Base-by-base conservation (phyloP, 106 monocot genomes). In the Cymbidium sinense region DNA sequence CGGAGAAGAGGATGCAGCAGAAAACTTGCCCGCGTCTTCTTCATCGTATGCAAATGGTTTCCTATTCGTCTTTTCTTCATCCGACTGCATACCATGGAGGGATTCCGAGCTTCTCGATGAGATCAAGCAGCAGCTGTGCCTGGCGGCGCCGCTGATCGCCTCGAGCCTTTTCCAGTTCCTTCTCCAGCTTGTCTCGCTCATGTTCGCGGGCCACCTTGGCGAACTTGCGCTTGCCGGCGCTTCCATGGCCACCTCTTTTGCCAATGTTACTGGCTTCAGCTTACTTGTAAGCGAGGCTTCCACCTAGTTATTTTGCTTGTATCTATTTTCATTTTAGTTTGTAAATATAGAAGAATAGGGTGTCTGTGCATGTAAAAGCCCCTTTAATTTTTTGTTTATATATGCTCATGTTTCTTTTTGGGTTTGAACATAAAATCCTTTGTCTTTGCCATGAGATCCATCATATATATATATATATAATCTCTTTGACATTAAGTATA, bases 121-220 rank as follows among this genome's bases (percentile, higher is more conserved):
- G 58, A 5, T 58, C 18, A 80, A 39, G 54, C 35, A 34, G 73
- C 79, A 73, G 39, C 20, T 80, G 50, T 2, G n/a, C n/a, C n/a
- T n/a, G n/a, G n/a, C n/a, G n/a, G 72, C 72, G 51, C 79, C 79
- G 25, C 31, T 80, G 31, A 39, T 80, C 18, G 6, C 34, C 7
- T 35, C 50, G 21, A 73, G 34, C 34, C 35, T 73, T 36, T n/a
- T 73, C 31, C 79, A 80, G 54, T 55, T 20, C 18, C 11, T 73
- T 0, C 7, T 80, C 19, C 79, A 73, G 28, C 36, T 73, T 35
- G 73, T 80, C 50, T 80, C 79, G 2, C 33, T 80, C 6, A 80
- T 80, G 55, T 80, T 80, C 13, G 73, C 73, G n/a, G n/a, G 79
- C 34, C 79, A 80, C 39, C 79, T 80, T 5, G 79, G 79, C 15